Evolutionary conservation across 257 asterid genomes (phyloP), one percentile per base, ranked within the genome.

Genomic region (Petrea volubilis): DNA sequence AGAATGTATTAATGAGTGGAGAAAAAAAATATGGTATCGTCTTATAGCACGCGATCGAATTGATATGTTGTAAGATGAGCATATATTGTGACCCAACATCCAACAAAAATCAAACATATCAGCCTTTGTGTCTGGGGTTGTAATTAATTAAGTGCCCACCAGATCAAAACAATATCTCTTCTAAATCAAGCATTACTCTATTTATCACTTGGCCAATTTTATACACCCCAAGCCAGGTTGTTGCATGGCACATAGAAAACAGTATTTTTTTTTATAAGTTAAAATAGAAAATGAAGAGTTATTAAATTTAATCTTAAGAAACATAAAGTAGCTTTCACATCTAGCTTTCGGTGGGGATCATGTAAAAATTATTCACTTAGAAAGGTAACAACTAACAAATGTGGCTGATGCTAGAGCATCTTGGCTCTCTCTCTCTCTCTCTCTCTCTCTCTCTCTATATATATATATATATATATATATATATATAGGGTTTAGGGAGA

Each of bases 41-140:
- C 3, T 31, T 31, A 31, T 31, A 2, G 36, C 36, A 31, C 3
- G 36, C 6, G 6, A 2, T 31, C 36, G 6, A 31, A 31, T 31
- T 31, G 10, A 43, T 13, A 44, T 44, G 3, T 44, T n/a, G 14
- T 12, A 44, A 40, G 47, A 40, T 12, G 68, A 67, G 44, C 64
- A 70, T 7, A 11, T 15, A 2, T 20, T 64, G 77, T 28, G 73
- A 46, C 52, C 62, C 67, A 40, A 72, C 78, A 53, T 24, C 72
- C 72, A 67, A 77, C 72, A 67, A 38, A 31, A 34, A 40, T 46
- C 70, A 33, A 24, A 66, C 47, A 57, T 27, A 64, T 47, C 57
- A 70, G 4, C 11, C 29, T 15, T 49, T 8, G 6, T 70, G 65
- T 59, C 70, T 58, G 38, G 14, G n/a, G 25, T 3, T 38, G 43